A percentile compares a stretch with the other conserved stretches of the same genome.
Conservation (phyloP, 495 filamentous ascomycete species). For the Podospora didyma region DNA sequence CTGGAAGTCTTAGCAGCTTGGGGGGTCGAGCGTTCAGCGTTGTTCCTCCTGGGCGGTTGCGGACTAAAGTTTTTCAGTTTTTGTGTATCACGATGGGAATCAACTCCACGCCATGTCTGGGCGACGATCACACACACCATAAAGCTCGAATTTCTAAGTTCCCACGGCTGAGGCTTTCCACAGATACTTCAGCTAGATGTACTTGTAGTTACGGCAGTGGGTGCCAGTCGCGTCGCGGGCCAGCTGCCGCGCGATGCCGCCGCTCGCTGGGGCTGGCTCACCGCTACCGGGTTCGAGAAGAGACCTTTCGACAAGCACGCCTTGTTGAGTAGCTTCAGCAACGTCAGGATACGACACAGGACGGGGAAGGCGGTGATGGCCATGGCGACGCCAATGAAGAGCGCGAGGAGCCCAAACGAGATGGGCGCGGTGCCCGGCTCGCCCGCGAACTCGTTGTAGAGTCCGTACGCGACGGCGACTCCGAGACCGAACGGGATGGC, state of each 20-base stretch:
- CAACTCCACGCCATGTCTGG: no score
- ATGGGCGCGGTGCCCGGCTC: conserved; percentile 65
- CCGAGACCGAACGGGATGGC: conserved; percentile 64
- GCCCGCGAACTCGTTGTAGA: conserved; percentile 72
- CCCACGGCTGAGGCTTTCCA: no score
- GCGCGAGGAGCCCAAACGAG: conserved; percentile 71
- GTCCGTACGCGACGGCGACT: conserved; percentile 75
- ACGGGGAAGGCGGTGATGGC: conserved; percentile 97
- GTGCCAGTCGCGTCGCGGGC: conserved; percentile 30
- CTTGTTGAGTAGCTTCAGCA: conserved; percentile 79
- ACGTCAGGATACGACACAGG: conserved; percentile 84
- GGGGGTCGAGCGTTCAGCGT: no score
- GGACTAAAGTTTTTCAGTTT: no score
- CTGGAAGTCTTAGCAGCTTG: no score
- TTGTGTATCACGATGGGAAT: no score
- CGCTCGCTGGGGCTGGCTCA: conserved; percentile 18
- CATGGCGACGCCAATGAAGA: conserved; percentile 90
- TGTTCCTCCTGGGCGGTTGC: no score
- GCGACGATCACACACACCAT: no score
- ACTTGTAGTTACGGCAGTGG: no score
- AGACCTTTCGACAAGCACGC: conserved; percentile 56
- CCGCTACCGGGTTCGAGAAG: conserved; percentile 44
- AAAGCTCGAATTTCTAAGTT: no score
- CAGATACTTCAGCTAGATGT: no score
- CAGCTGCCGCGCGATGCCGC: conserved; percentile 38